Evolutionary conservation across 768 basidiomycete species (phyloP).

Genomic region (Pseudohyphozyma bogoriensis): DNA sequence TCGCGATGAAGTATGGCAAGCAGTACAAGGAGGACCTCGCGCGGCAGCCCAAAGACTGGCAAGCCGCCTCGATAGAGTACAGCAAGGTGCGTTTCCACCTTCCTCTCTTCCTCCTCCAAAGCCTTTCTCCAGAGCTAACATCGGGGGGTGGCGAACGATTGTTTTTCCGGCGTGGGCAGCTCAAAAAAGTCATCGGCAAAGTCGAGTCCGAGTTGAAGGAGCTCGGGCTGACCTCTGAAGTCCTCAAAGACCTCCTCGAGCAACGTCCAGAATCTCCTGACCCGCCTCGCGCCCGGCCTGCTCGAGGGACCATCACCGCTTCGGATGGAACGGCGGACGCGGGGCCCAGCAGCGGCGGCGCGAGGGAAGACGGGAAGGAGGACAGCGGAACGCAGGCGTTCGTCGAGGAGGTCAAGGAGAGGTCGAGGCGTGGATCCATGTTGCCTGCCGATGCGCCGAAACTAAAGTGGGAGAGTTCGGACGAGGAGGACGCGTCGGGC

Average conservation of each 20-base stretch:
- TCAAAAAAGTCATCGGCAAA: constrained; percentile 81
- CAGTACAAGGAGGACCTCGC: constrained; percentile 39
- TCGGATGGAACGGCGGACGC: neutral
- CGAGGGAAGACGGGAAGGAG: neutral
- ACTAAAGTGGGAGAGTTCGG: too few species aligned
- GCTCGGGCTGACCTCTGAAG: constrained; percentile 50
- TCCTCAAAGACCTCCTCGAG: constrained; percentile 40
- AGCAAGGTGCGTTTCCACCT: constrained; percentile 49
- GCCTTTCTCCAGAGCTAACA: too few species aligned
- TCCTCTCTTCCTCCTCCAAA: neutral
- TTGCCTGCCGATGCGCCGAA: too few species aligned
- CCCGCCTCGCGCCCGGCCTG: too few species aligned
- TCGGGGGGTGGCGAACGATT: neutral
- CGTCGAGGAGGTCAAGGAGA: constrained; percentile 2
- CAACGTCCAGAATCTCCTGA: neutral
- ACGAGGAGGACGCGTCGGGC: constrained; percentile 32
- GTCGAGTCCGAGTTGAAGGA: constrained; percentile 66
- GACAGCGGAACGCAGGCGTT: neutral
- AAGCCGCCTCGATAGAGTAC: constrained; percentile 72
- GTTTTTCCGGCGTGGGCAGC: constrained; percentile 42
- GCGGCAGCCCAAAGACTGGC: constrained; percentile 60
- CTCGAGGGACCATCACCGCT: too few species aligned
- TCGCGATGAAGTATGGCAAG: constrained; percentile 41
- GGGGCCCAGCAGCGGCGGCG: too few species aligned
- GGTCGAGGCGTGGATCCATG: too few species aligned